A percentile compares a stretch with the other conserved stretches of the same genome.
Conservation (phyloP, 2,329 filamentous ascomycete genomes). For the Zasmidium cellare region DNA sequence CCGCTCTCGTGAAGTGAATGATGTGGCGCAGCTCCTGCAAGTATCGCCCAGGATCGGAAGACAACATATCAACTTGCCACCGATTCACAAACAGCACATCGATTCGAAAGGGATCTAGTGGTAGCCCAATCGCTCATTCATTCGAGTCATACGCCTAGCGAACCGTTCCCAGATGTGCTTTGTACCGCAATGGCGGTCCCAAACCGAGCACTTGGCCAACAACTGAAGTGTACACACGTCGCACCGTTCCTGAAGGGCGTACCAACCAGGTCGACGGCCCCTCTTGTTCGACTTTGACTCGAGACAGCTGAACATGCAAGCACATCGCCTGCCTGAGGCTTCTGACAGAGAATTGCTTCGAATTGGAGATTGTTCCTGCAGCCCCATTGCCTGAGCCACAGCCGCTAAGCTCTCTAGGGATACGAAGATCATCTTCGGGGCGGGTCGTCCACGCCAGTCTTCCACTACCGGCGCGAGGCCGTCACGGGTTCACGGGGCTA, state of each 20-base stretch:
- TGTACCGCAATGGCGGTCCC: slow-evolving; percentile 1
- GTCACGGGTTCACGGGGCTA: slow-evolving; percentile 4
- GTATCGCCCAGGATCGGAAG: neutral
- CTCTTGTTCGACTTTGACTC: neutral
- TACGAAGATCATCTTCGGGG: neutral
- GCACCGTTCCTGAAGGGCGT: neutral
- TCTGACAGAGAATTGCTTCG: neutral
- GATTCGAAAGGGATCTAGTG: neutral
- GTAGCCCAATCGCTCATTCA: neutral
- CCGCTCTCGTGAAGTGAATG: neutral
- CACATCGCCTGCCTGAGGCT: slow-evolving; percentile 11
- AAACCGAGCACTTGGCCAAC: neutral
- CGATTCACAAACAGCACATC: neutral
- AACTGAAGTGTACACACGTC: neutral
- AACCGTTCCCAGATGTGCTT: neutral
- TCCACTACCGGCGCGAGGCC: slow-evolving; percentile 14
- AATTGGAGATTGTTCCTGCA: slow-evolving; percentile 6
- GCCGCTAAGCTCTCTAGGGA: slow-evolving; percentile 2
- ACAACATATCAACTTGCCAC: slow-evolving; percentile 1
- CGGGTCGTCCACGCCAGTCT: neutral
- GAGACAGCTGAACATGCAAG: slow-evolving; percentile 12
- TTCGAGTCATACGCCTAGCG: neutral
- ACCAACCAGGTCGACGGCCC: neutral
- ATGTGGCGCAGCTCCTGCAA: slow-evolving; percentile 8
- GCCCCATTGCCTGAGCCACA: slow-evolving; percentile 6